These are phyloP conservation scores for Exophiala sp. DNA, from an alignment of 2,329 filamentous ascomycete genomes.

Conservation along the genomic window DNA sequence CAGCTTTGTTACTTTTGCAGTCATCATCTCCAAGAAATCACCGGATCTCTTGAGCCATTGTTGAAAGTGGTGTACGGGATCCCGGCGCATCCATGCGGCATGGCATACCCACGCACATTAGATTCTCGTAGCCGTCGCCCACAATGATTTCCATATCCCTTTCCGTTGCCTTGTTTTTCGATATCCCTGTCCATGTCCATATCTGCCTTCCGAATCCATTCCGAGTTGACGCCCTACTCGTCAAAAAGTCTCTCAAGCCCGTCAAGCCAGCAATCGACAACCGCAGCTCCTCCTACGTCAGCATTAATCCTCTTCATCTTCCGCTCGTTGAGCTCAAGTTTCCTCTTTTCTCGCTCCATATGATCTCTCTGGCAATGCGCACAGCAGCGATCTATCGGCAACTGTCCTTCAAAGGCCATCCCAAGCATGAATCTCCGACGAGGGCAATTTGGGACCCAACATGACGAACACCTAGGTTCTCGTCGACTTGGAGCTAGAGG, in stretches of 20 bases:
- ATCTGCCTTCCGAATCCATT: too few relatives aligned
- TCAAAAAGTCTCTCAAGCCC: slow-evolving; percentile 11
- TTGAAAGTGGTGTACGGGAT: too few relatives aligned
- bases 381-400: slow-evolving; percentile 22
- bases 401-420: slow-evolving; percentile 14
- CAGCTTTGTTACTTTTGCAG: too few relatives aligned
- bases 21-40: too few relatives aligned
- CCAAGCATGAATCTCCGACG: slow-evolving; percentile 12
- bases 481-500: slow-evolving; percentile 15
- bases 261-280: slow-evolving; percentile 5
- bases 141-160: too few relatives aligned
- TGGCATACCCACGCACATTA: too few relatives aligned
- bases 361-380: slow-evolving; percentile 12
- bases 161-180: too few relatives aligned
- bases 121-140: too few relatives aligned
- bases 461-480: slow-evolving; percentile 15
- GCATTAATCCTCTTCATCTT: not conserved
- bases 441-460: slow-evolving; percentile 21
- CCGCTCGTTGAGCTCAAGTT: slow-evolving; percentile 3
- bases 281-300: slow-evolving; percentile 4
- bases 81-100: too few relatives aligned
- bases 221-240: not conserved
- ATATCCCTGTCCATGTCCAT: too few relatives aligned
- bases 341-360: slow-evolving; percentile 8
- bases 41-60: too few relatives aligned